A percentile compares a stretch with the other conserved stretches of the same genome.
These are phyloP conservation scores for Verticillium klebahnii DNA, from an alignment of 2,329 filamentous ascomycete species.

Conservation along the genomic window DNA sequence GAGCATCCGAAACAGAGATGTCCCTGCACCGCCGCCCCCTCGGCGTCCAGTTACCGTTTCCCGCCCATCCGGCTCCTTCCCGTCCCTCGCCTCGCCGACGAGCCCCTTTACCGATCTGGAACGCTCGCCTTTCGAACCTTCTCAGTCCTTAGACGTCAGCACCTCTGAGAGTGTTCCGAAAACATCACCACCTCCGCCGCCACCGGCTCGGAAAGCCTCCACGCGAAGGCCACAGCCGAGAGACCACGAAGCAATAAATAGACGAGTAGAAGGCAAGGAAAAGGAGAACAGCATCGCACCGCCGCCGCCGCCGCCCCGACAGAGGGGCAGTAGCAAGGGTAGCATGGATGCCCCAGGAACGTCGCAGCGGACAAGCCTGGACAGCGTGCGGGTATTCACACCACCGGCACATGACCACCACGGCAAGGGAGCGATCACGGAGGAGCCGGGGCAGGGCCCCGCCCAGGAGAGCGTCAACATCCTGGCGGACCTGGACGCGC, in stretches of 20 bases:
- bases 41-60: slow-evolving; percentile 39
- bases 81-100: background rate
- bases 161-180: background rate
- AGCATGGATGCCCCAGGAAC: slow-evolving; percentile 29
- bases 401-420: background rate
- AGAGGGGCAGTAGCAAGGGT: slow-evolving; percentile 41
- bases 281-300: slow-evolving; percentile 27
- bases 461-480: slow-evolving; percentile 48
- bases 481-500: slow-evolving; percentile 64
- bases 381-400: slow-evolving; percentile 15
- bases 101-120: background rate
- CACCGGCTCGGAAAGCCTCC: slow-evolving; percentile 39
- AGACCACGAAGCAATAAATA: slow-evolving; percentile 17
- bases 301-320: slow-evolving; percentile 44
- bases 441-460: slow-evolving; percentile 11
- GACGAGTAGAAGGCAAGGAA: slow-evolving; percentile 3
- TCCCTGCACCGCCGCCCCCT: slow-evolving; percentile 51
- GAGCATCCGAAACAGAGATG: slow-evolving; percentile 35
- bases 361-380: slow-evolving; percentile 25
- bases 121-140: background rate
- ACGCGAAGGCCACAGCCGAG: slow-evolving; percentile 39
- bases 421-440: slow-evolving; percentile 9
- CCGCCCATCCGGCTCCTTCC: slow-evolving; percentile 17
- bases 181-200: slow-evolving; percentile 36
- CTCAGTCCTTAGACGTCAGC: background rate